phyloP scores from a whole-genome alignment of 192 early-diverging fungal genomes.

The Podila horticola region DNA sequence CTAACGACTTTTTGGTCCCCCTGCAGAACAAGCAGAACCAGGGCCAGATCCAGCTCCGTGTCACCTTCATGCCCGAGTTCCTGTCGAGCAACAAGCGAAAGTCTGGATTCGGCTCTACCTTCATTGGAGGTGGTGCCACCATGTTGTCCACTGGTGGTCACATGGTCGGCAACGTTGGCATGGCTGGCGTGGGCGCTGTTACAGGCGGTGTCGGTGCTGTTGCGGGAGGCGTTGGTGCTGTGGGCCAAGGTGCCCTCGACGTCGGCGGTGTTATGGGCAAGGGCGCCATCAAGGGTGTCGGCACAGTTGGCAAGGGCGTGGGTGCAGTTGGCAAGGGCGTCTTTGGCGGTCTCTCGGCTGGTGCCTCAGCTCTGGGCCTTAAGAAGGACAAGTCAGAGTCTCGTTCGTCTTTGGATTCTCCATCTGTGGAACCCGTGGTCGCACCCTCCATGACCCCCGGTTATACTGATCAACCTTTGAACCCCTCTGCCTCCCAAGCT shows the following conservation, averaged over 20 bases:
- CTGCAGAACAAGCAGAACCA: slow-evolving; percentile 49
- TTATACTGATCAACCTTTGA: background rate
- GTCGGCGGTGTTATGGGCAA: slow-evolving; percentile 31
- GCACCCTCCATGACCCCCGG: slow-evolving; percentile 11
- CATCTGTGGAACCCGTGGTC: slow-evolving; percentile 41
- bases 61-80: slow-evolving; percentile 67
- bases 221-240: slow-evolving; percentile 7
- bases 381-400: slow-evolving; percentile 34
- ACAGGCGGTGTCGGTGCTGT: slow-evolving; percentile 23
- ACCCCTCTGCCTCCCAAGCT: slow-evolving; percentile 19
- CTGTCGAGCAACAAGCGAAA: slow-evolving; percentile 25
- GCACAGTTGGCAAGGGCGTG: slow-evolving; percentile 45
- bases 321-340: slow-evolving; percentile 50
- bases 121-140: slow-evolving; percentile 69
- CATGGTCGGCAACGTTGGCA: slow-evolving; percentile 45
- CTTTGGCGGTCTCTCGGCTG: slow-evolving; percentile 36
- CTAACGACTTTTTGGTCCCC: slow-evolving; percentile 56
- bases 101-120: slow-evolving; percentile 58
- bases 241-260: slow-evolving; percentile 33
- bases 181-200: slow-evolving; percentile 34
- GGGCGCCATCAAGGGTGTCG: slow-evolving; percentile 42
- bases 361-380: slow-evolving; percentile 29
- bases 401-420: slow-evolving; percentile 40
- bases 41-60: slow-evolving; percentile 61
- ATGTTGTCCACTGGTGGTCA: slow-evolving; percentile 57